These are phyloP conservation scores for Nelumbo lutea DNA, from an alignment of 164 flowering plant genomes.

Conservation along the genomic window DNA sequence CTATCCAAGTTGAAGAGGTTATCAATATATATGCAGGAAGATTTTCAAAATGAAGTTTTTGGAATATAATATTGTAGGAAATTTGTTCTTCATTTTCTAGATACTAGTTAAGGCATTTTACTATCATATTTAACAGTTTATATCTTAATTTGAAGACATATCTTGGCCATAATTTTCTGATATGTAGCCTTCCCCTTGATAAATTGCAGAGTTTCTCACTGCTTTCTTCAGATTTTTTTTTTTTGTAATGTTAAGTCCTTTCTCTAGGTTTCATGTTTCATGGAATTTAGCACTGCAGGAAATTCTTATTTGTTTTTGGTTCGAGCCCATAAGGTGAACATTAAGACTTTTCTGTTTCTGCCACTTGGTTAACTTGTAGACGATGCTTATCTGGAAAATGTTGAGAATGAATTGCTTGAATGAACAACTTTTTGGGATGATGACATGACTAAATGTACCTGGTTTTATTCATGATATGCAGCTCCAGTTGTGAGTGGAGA, in stretches of 20 bases:
- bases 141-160: too few relatives aligned
- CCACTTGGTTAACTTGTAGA: background rate
- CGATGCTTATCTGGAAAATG: background rate
- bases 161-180: too few relatives aligned
- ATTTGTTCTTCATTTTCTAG: too few relatives aligned
- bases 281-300: background rate
- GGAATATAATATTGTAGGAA: too few relatives aligned
- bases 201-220: background rate
- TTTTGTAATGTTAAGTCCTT: background rate
- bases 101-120: too few relatives aligned
- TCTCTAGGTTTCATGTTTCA: background rate
- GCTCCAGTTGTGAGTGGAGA: conserved; percentile 77
- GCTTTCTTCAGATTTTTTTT: too few relatives aligned
- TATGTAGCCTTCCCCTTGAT: background rate
- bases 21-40: too few relatives aligned
- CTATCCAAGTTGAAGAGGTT: too few relatives aligned
- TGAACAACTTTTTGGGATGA: background rate
- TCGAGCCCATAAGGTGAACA: background rate
- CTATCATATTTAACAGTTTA: too few relatives aligned
- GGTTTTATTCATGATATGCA: conserved; percentile 22
- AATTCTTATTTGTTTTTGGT: background rate
- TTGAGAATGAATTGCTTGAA: background rate
- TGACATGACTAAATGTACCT: background rate
- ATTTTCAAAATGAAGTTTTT: too few relatives aligned
- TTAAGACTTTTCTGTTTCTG: background rate